phyloP scores from a whole-genome alignment of 805 yeast genomes.

The Metschnikowia cubensis region DNA sequence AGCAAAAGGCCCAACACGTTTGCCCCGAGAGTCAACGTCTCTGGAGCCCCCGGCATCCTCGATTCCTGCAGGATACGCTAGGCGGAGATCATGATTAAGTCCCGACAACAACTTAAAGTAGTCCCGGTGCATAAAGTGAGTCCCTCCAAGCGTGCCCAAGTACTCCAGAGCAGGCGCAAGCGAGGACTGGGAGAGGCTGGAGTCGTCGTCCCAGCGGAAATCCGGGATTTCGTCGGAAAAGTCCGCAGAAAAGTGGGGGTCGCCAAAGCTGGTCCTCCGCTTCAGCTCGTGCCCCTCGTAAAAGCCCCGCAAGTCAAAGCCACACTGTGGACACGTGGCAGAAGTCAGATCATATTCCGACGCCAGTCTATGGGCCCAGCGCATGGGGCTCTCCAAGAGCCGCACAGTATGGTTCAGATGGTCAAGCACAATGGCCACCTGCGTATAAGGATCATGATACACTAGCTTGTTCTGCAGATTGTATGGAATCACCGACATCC shows the following conservation, averaged over 20 bases:
- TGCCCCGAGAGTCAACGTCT: neutral
- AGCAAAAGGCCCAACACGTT: neutral
- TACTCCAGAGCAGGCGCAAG: neutral
- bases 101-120: constrained; percentile 34
- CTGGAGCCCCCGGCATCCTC: neutral
- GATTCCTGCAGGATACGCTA: neutral
- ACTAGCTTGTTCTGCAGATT: constrained; percentile 24
- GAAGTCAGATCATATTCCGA: neutral
- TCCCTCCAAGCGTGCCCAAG: constrained; percentile 2
- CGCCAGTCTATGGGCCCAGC: neutral
- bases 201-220: neutral
- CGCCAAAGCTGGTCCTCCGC: neutral
- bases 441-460: constrained; percentile 34
- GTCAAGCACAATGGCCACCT: constrained; percentile 34
- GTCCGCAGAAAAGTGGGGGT: neutral
- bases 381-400: neutral
- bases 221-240: neutral
- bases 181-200: neutral
- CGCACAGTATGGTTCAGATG: constrained; percentile 17
- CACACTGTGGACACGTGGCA: constrained; percentile 4
- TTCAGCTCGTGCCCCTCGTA: neutral
- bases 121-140: constrained; percentile 31
- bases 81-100: constrained; percentile 16
- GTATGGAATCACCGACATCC: constrained; percentile 39
- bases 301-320: neutral